Conservation (phyloP, 306 rosid genomes). For the Prunus salicina region DNA sequence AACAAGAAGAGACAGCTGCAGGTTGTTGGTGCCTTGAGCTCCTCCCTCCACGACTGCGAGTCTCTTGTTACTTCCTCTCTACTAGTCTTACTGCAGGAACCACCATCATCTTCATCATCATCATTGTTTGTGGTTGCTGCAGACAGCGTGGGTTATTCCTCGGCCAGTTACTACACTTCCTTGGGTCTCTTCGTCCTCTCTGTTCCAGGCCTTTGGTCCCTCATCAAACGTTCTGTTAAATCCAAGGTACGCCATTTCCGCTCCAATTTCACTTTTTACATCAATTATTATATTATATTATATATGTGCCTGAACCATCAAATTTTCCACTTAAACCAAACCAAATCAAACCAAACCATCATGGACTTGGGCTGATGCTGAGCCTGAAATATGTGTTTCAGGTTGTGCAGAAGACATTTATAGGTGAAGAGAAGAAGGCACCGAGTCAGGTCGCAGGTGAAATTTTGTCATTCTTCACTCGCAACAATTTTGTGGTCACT, state of each 20-base stretch:
- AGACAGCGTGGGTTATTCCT: constrained; percentile 62
- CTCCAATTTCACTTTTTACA: too few species aligned
- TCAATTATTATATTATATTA: too few species aligned
- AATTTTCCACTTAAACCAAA: too few species aligned
- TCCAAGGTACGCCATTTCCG: constrained; percentile 55
- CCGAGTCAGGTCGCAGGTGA: constrained; percentile 81
- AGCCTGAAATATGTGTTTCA: constrained; percentile 7
- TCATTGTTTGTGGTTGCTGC: constrained; percentile 28
- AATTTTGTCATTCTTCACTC: constrained; percentile 79
- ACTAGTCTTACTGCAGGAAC: constrained; percentile 1
- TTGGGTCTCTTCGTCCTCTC: constrained; percentile 93
- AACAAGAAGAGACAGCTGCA: neutral
- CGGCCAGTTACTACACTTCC: constrained; percentile 92
- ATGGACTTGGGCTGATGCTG: too few species aligned
- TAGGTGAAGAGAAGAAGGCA: constrained; percentile 57
- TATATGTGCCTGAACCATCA: too few species aligned
- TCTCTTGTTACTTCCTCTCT: neutral
- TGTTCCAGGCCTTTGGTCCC: constrained; percentile 95
- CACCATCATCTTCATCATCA: neutral
- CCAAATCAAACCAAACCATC: too few species aligned
- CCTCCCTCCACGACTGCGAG: neutral
- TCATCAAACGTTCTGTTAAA: constrained; percentile 93
- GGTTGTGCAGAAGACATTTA: constrained; percentile 86
- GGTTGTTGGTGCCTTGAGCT: constrained; percentile 5
- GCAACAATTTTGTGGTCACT: constrained; percentile 70